Evolutionary conservation across 192 early-diverging fungal genomes (phyloP).

Genomic region (Backusella psychrophila): DNA sequence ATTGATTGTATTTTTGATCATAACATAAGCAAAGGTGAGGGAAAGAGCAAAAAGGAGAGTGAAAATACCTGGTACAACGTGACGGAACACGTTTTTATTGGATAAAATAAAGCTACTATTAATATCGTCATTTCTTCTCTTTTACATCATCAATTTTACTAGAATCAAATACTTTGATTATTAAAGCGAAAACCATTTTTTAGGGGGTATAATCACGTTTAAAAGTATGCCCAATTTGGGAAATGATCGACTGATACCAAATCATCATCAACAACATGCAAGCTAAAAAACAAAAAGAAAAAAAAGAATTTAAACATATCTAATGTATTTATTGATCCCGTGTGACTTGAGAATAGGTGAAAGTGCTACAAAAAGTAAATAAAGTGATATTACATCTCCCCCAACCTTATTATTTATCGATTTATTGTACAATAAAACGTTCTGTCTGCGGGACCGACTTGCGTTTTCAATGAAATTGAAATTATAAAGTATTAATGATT

Average conservation of each 20-base stretch:
- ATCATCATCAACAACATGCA: background rate
- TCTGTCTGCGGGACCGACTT: background rate
- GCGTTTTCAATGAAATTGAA: background rate
- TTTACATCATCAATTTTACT: background rate
- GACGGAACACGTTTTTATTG: background rate
- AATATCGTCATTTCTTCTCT: background rate
- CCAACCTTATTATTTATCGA: background rate
- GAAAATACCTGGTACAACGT: background rate
- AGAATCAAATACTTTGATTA: background rate
- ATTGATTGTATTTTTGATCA: background rate
- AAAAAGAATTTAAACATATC: background rate
- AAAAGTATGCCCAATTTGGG: background rate
- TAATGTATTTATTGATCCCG: slow-evolving; percentile 1
- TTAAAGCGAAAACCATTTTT: background rate
- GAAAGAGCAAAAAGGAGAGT: background rate
- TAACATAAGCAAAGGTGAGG: background rate
- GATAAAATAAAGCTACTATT: background rate
- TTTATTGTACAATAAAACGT: background rate
- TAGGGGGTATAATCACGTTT: background rate
- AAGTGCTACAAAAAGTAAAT: background rate
- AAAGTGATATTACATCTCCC: background rate
- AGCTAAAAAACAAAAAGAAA: background rate
- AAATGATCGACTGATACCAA: background rate
- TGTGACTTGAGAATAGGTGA: background rate
- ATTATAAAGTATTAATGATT: background rate